Percentiles rank a stretch among this genome's conserved stretches.
These are phyloP conservation scores for Nicotiana sylvestris DNA, from an alignment of 257 asterid genomes.

Conservation along the genomic window DNA sequence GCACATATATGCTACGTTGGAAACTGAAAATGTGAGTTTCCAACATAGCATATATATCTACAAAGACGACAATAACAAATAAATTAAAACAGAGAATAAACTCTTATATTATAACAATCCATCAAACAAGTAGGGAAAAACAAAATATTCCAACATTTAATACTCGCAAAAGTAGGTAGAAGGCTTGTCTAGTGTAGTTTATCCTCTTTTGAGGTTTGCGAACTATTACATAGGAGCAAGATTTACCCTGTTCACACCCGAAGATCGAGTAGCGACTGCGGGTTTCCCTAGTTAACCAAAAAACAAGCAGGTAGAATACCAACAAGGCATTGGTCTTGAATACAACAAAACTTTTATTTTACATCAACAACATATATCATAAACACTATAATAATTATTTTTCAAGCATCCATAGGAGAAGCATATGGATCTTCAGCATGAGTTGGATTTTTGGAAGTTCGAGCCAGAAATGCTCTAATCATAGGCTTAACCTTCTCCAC, in stretches of 20 bases:
- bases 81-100: no score
- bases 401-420: neutral
- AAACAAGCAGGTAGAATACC: neutral
- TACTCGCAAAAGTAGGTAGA: neutral
- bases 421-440: neutral
- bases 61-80: no score
- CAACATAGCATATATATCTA: no score
- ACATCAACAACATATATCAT: neutral
- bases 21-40: no score
- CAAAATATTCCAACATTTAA: neutral
- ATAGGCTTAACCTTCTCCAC: constrained; percentile 31
- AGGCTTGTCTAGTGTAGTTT: no score
- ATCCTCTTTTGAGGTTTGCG: no score
- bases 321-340: neutral
- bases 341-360: neutral
- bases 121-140: neutral
- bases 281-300: no score
- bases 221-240: no score
- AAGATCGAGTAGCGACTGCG: no score
- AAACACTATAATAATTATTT: neutral
- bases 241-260: no score
- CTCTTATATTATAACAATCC: neutral
- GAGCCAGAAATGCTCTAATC: constrained; percentile 14
- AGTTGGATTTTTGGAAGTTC: neutral
- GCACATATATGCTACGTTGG: no score